phyloP scores from a whole-genome alignment of 768 basidiomycete species.

The Strobilomyces dryophilus region DNA sequence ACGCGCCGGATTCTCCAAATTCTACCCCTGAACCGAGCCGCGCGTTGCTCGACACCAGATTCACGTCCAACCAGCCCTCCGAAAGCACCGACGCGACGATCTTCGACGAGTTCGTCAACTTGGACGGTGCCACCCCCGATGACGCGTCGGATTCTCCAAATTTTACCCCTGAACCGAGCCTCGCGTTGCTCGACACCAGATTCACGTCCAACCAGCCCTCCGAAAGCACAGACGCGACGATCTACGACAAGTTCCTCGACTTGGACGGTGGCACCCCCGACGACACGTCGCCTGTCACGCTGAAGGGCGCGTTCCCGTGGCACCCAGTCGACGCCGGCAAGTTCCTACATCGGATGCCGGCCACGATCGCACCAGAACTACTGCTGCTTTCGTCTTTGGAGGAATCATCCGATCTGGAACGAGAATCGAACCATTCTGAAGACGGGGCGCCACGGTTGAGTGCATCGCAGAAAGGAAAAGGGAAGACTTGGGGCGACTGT shows the following conservation, averaged over 20 bases:
- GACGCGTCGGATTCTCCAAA: not conserved
- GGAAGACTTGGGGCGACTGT: slow-evolving; percentile 1
- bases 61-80: not conserved
- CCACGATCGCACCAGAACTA: slow-evolving; percentile 12
- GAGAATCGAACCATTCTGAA: not conserved
- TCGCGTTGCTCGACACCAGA: not conserved
- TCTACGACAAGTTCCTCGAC: not conserved
- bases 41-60: not conserved
- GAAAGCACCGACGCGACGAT: slow-evolving; percentile 5
- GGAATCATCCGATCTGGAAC: not conserved
- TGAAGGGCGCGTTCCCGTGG: slow-evolving; percentile 9
- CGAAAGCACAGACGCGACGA: slow-evolving; percentile 4
- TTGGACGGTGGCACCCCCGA: slow-evolving; percentile 2
- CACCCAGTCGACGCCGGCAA: not conserved
- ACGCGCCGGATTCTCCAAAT: not conserved
- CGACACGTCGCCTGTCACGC: slow-evolving; percentile 11
- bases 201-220: not conserved
- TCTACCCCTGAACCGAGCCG: not conserved
- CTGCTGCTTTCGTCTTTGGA: slow-evolving; percentile 7
- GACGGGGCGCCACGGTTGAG: slow-evolving; percentile 2
- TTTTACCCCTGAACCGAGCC: not conserved
- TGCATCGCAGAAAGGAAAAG: slow-evolving; percentile 14
- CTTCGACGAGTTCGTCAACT: not conserved
- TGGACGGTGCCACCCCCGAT: not conserved
- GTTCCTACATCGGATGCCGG: slow-evolving; percentile 9